Evolutionary conservation across 306 rosid genomes (phyloP), one percentile per base, ranked within the genome.

Genomic region (Canavalia ensiformis): DNA sequence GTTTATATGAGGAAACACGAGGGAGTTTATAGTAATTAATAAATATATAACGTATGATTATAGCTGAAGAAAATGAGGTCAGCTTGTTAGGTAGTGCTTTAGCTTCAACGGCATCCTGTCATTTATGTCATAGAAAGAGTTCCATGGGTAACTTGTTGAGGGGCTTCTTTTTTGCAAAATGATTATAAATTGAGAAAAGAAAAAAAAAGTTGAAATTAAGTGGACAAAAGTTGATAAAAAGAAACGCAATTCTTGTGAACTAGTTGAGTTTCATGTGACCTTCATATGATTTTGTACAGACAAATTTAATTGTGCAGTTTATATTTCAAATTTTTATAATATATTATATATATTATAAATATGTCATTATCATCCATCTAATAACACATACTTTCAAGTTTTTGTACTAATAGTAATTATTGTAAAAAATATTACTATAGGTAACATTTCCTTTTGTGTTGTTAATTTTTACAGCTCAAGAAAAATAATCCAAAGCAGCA

Each of bases 51-150:
- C 12, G 10, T 8, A 42, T 60, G 70, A 65, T 35, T 7, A 73
- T 52, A 42, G 81, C 25, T 30, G 81, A 79, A 74, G 76, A 58
- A 64, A 84, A 57, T 9, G 69, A 75, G 74, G 72, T 55, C 55
- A 45, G 69, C 12, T 7, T 1, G 74, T 79, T 84, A 58, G 84
- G 87, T 84, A 25, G 25, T 76, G 12, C 72, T 76, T 70, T 88
- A 78, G 90, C 95, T 90, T 92, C 89, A 88, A 88, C 92, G 92
- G 90, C 86, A 69, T 90, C 87, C 80, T 69, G 54, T 59, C 67
- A 84, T 90, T 75, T 35, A 81, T 71, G 79, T 8, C 75, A 44
- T 69, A 10, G 77, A 34, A 63, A 34, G 68, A 63, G 47, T 80
- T 83, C 81, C 81, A 75, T 58, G 50, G 85, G 47, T 74, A 78